Evolutionary conservation across 148 eudicot species (phyloP).

Genomic region (Selenicereus undatus): DNA sequence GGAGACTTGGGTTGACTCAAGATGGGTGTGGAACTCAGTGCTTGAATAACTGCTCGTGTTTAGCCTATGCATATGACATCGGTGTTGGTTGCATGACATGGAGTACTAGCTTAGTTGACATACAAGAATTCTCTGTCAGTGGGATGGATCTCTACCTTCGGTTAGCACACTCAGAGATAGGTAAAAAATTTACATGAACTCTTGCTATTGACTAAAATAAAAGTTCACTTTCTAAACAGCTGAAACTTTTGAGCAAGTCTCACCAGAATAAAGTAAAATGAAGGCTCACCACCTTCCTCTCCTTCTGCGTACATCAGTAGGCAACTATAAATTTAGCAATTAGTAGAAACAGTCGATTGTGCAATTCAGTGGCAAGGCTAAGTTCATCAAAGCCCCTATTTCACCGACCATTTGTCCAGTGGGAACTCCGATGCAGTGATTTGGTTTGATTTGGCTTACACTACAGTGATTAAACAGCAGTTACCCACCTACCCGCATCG

Average conservation of each 20-base stretch:
- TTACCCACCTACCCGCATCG: too few relatives aligned
- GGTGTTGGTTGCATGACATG: slow-evolving; percentile 43
- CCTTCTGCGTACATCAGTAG: too few relatives aligned
- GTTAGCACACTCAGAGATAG: slow-evolving; percentile 39
- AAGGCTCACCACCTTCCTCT: too few relatives aligned
- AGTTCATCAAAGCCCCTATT: too few relatives aligned
- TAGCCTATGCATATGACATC: slow-evolving; percentile 35
- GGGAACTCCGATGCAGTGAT: too few relatives aligned
- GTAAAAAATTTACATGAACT: slow-evolving; percentile 13
- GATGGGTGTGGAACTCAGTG: slow-evolving; percentile 38
- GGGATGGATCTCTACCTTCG: slow-evolving; percentile 39
- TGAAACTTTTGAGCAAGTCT: background rate
- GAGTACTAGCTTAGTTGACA: slow-evolving; percentile 37
- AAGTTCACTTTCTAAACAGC: slow-evolving; percentile 31
- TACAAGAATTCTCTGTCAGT: slow-evolving; percentile 25
- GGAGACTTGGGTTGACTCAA: slow-evolving; percentile 9
- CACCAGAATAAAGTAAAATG: too few relatives aligned
- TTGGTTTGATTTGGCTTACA: too few relatives aligned
- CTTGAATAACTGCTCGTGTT: slow-evolving; percentile 43
- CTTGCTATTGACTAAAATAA: background rate
- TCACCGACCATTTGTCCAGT: too few relatives aligned
- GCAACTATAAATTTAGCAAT: too few relatives aligned
- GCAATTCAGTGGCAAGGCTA: too few relatives aligned
- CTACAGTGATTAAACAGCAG: too few relatives aligned
- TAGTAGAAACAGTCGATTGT: too few relatives aligned